A percentile compares a stretch with the other conserved stretches of the same genome.
These are phyloP conservation scores for Oryza glumipatula DNA, from an alignment of 176 grass and related monocot genomes.

Conservation along the genomic window DNA sequence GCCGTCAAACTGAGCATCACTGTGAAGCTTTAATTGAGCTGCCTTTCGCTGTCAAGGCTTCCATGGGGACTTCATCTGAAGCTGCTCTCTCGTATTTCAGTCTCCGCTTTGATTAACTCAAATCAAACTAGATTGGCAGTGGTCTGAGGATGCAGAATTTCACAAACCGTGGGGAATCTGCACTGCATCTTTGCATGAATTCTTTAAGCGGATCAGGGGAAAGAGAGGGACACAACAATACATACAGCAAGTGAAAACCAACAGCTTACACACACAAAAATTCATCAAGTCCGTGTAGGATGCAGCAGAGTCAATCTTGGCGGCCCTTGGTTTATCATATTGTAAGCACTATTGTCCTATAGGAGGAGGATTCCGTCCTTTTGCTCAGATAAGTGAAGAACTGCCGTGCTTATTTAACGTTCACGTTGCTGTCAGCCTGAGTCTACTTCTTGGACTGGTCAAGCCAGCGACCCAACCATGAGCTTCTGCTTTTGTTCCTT, in stretches of 20 bases:
- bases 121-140: neutral
- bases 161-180: neutral
- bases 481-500: slow-evolving; percentile 2
- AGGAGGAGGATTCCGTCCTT: slow-evolving; percentile 34
- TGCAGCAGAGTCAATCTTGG: slow-evolving; percentile 45
- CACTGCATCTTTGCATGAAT: neutral
- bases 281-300: slow-evolving; percentile 13
- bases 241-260: neutral
- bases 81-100: neutral
- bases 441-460: slow-evolving; percentile 25
- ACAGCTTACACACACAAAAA: neutral
- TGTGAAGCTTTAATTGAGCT: neutral
- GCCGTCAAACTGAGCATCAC: neutral
- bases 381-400: slow-evolving; percentile 9
- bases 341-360: slow-evolving; percentile 1
- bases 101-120: neutral
- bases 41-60: neutral
- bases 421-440: slow-evolving; percentile 38
- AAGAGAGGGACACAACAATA: neutral
- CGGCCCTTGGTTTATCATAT: slow-evolving; percentile 29
- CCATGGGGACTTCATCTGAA: neutral
- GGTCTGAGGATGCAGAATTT: neutral
- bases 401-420: slow-evolving; percentile 10
- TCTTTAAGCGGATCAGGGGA: neutral
- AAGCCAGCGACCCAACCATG: slow-evolving; percentile 4